Percentiles rank a stretch among this genome's conserved stretches.
phyloP scores from a whole-genome alignment of 2,329 filamentous ascomycete species.

The Pseudocercospora macadamiae region DNA sequence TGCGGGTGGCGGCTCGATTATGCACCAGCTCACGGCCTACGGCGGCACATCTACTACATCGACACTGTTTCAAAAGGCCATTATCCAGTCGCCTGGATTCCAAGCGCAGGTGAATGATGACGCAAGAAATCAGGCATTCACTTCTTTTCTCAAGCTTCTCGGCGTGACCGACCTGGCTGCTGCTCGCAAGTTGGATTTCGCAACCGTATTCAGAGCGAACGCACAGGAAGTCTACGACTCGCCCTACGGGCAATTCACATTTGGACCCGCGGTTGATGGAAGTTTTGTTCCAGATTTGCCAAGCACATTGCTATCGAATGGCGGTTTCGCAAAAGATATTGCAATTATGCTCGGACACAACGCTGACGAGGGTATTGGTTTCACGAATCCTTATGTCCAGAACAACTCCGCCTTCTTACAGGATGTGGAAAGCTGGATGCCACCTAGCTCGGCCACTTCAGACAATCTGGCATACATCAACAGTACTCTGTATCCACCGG shows the following conservation, averaged over 20 bases:
- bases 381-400: slow-evolving; percentile 45
- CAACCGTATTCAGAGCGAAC: slow-evolving; percentile 41
- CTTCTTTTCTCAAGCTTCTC: slow-evolving; percentile 45
- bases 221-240: slow-evolving; percentile 43
- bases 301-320: slow-evolving; percentile 47
- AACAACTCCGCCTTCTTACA: slow-evolving; percentile 36
- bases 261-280: slow-evolving; percentile 52
- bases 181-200: slow-evolving; percentile 39
- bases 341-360: slow-evolving; percentile 51
- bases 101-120: slow-evolving; percentile 39
- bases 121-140: slow-evolving; percentile 45
- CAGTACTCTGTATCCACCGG: slow-evolving; percentile 51
- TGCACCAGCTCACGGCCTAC: slow-evolving; percentile 57
- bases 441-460: slow-evolving; percentile 38
- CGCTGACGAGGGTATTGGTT: slow-evolving; percentile 48
- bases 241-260: slow-evolving; percentile 50
- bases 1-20: slow-evolving; percentile 58
- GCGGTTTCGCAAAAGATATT: slow-evolving; percentile 49
- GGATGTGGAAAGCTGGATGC: slow-evolving; percentile 35
- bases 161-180: slow-evolving; percentile 50
- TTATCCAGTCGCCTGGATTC: slow-evolving; percentile 53
- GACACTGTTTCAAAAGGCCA: slow-evolving; percentile 47
- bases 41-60: slow-evolving; percentile 41
- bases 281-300: slow-evolving; percentile 52
- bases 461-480: slow-evolving; percentile 47